Conservation (phyloP, 23 red algal genomes). For the Chondrus crispus region DNA sequence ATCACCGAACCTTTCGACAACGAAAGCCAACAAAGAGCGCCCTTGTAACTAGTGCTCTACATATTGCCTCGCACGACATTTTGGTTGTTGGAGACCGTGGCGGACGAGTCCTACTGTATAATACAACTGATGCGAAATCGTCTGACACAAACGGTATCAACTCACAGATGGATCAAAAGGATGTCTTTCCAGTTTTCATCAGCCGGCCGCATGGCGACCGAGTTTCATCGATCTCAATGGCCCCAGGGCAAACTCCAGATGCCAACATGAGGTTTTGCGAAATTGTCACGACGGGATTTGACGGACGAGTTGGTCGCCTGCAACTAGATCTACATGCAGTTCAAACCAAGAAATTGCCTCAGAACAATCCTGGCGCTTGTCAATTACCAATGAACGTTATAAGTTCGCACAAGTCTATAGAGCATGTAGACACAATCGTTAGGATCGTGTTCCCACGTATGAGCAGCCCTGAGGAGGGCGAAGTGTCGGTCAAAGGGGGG, state of each 20-base stretch:
- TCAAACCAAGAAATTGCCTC: too few species aligned
- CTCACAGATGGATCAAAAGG: not conserved
- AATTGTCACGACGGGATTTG: not conserved
- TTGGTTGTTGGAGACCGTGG: not conserved
- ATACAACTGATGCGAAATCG: not conserved
- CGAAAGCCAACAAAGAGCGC: not conserved
- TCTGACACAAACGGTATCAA: not conserved
- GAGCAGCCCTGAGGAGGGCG: not conserved
- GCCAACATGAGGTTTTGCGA: not conserved
- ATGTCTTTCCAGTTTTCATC: not conserved
- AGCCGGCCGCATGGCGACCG: conserved; percentile 15
- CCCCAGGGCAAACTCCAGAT: not conserved
- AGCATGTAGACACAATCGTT: not conserved
- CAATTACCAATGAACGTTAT: not conserved
- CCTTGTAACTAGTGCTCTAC: not conserved
- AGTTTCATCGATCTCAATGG: not conserved
- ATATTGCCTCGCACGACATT: not conserved
- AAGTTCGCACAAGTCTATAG: not conserved
- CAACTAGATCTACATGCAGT: not conserved
- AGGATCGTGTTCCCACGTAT: not conserved
- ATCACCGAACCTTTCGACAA: not conserved
- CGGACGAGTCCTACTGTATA: not conserved
- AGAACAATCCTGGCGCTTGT: too few species aligned
- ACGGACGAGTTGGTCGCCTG: not conserved
- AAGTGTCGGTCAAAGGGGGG: not conserved